Conservation (phyloP, 225 moss, liverwort and hornwort genomes). For the Lunularia cruciata region DNA sequence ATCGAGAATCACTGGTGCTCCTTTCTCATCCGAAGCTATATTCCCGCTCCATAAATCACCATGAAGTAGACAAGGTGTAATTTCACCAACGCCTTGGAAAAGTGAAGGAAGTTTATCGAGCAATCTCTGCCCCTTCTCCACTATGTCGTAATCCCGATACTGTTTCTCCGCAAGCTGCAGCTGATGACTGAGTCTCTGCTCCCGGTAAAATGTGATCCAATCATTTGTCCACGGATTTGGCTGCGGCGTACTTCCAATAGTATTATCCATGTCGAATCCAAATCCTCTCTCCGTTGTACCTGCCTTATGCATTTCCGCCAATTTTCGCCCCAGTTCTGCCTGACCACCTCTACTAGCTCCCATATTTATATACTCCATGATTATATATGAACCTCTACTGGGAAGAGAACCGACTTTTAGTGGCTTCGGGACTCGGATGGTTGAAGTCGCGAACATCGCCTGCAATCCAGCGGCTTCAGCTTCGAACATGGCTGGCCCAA, state of each 20-base stretch:
- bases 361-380: conserved; percentile 79
- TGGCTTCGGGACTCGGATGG: conserved; percentile 88
- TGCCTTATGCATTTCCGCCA: conserved; percentile 84
- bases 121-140: conserved; percentile 74
- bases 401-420: conserved; percentile 59
- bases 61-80: conserved; percentile 80
- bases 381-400: conserved; percentile 81
- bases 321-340: conserved; percentile 77
- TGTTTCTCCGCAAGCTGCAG: conserved; percentile 80
- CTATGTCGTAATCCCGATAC: conserved; percentile 74
- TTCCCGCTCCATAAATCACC: conserved; percentile 99
- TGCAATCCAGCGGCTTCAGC: conserved; percentile 89
- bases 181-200: conserved; percentile 84
- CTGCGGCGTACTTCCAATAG: conserved; percentile 93
- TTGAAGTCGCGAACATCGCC: conserved; percentile 77
- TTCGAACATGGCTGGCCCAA: conserved; percentile 89
- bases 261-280: conserved; percentile 88
- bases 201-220: conserved; percentile 91
- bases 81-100: conserved; percentile 48
- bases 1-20: conserved; percentile 86
- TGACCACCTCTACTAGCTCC: conserved; percentile 70
- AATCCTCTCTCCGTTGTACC: conserved; percentile 71
- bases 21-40: conserved; percentile 56
- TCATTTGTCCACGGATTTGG: conserved; percentile 83
- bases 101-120: conserved; percentile 61